Base-by-base conservation (phyloP, 164 flowering plant genomes). In the Santalum album region DNA sequence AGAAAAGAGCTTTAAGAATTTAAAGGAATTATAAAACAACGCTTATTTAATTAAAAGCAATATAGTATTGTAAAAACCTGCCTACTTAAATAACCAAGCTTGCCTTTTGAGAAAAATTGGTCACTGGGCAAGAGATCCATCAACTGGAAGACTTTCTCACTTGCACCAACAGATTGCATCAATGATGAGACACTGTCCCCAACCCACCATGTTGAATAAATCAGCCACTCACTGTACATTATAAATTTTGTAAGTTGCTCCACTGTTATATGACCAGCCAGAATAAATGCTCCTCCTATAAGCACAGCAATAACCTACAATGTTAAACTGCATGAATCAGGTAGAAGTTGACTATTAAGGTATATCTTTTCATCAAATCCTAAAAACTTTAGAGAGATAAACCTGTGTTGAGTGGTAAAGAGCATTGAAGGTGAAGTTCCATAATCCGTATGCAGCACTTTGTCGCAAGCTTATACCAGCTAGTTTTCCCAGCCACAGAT, bases 151-250 rank as follows among this genome's bases (percentile, higher is more conserved):
- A 91, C 98, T 57, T 91, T 87, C 76, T 87, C 98, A 76, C 98
- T 87, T 60, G 98, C 98, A 49, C 98, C 98, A 68, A 91, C 79
- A 42, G 98, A 86, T 61, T 91, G 96, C 96, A 87, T 91, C 67
- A 91, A 67, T 21, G 80, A 70, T 53, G 98, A 82, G 50, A 84
- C 64, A 68, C 81, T 84, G 73, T 91, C 98, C 57, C 96, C 98
- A 29, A 87, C 74, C 91, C 90, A 87, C 96, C 96, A 91, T 56
- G 95, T 87, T 38, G 98, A 78, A 68, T 78, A 87, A 57, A 90
- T 87, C 44, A 90, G 68, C 98, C 98, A 87, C 66, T 90, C 98
- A 59, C 92, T 79, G 58, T 90, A 90, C 57, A 90, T 69, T 63
- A 90, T 72, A 69, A 81, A 91, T 68, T 91, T 91, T 25, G 96